phyloP scores from a whole-genome alignment of 257 asterid species.

The Dorcoceras hygrometricum region DNA sequence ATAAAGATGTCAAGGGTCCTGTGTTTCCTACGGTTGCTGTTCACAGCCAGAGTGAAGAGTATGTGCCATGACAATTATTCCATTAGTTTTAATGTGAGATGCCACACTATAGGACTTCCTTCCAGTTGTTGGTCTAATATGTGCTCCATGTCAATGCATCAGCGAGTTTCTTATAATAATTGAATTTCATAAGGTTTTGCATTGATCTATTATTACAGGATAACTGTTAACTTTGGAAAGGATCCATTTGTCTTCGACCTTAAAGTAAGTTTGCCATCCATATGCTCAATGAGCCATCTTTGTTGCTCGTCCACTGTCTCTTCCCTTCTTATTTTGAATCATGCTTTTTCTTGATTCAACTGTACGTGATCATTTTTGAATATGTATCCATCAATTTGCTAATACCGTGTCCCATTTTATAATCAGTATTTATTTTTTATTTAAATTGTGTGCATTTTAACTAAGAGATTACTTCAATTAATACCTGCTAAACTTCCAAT shows the following conservation, averaged over 20 bases:
- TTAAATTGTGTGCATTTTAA: background rate
- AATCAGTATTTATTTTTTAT: background rate
- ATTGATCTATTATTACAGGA: slow-evolving; percentile 56
- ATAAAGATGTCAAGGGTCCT: slow-evolving; percentile 81
- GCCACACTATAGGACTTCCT: background rate
- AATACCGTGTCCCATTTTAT: background rate
- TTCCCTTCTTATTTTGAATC: background rate
- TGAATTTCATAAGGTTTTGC: slow-evolving; percentile 22
- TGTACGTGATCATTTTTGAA: slow-evolving; percentile 5
- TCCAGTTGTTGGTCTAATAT: background rate
- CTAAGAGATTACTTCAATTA: no score
- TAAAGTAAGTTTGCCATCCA: slow-evolving; percentile 48
- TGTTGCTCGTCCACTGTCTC: slow-evolving; percentile 5
- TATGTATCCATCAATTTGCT: background rate
- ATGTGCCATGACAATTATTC: slow-evolving; percentile 33
- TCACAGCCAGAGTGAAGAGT: slow-evolving; percentile 97
- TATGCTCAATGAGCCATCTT: slow-evolving; percentile 16
- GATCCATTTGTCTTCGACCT: slow-evolving; percentile 74
- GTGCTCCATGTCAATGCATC: background rate
- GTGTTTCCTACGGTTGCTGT: slow-evolving; percentile 89
- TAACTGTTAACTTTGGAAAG: slow-evolving; percentile 83
- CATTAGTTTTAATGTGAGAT: slow-evolving; percentile 15
- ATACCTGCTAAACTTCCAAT: background rate
- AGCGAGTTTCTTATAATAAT: background rate
- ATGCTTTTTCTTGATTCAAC: background rate